Conservation (phyloP, 495 filamentous ascomycete genomes). For the Cladorrhinum samala region DNA sequence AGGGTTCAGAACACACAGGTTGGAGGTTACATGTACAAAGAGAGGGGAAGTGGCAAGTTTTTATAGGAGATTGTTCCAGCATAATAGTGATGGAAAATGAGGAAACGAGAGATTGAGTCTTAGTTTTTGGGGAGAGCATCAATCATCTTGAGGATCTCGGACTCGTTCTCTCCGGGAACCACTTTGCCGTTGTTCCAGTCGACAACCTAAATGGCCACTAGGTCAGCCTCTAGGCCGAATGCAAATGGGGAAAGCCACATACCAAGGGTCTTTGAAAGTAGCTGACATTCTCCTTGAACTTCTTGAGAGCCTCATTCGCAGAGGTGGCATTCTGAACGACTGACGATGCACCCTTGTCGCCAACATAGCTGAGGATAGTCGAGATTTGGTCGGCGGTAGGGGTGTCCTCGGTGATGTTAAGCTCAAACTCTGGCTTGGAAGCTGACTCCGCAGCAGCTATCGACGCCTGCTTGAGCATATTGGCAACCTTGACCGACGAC, state of each 20-base stretch:
- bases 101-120: conserved; percentile 11
- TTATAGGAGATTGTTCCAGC: not conserved
- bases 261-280: conserved; percentile 69
- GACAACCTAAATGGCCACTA: conserved; percentile 52
- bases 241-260: conserved; percentile 21
- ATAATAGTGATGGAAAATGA: not conserved
- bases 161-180: conserved; percentile 68
- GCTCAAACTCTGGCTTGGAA: conserved; percentile 65
- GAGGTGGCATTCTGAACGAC: conserved; percentile 66
- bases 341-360: conserved; percentile 44
- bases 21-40: too few species aligned
- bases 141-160: conserved; percentile 77
- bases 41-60: conserved; percentile 7
- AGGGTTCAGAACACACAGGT: too few species aligned
- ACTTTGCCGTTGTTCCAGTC: conserved; percentile 91
- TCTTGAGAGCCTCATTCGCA: conserved; percentile 69
- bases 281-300: conserved; percentile 53
- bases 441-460: conserved; percentile 51
- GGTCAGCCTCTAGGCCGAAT: conserved; percentile 3
- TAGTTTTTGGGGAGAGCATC: conserved; percentile 48
- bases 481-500: conserved; percentile 59
- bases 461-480: conserved; percentile 68
- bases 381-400: conserved; percentile 80
- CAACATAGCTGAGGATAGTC: conserved; percentile 84
- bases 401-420: conserved; percentile 72